Evolutionary conservation across 192 early-diverging fungal species (phyloP).

Genomic region (Coemansia sp.): DNA sequence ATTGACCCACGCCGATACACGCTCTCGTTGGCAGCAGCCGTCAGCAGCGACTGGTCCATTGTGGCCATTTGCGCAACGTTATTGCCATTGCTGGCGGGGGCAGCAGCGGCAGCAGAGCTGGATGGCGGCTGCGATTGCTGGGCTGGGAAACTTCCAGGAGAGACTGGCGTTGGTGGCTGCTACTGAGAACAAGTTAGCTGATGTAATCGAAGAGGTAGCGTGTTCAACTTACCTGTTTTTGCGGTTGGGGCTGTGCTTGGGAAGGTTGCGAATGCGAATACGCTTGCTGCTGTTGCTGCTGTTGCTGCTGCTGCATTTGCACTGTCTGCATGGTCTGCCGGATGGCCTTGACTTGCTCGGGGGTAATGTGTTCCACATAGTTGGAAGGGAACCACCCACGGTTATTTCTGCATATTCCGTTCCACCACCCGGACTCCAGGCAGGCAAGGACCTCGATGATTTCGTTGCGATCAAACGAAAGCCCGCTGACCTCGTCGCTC

Average conservation of each 20-base stretch:
- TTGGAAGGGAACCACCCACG: conserved; percentile 92
- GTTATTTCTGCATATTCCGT: conserved; percentile 73
- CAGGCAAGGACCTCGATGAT: conserved; percentile 86
- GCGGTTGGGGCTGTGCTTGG: conserved; percentile 2
- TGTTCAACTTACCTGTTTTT: conserved; percentile 2
- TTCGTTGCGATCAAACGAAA: conserved; percentile 82
- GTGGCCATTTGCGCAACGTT: conserved; percentile 6
- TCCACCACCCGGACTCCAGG: conserved; percentile 97
- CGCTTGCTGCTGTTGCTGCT: conserved; percentile 10
- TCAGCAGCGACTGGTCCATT: conserved; percentile 41
- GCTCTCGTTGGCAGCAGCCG: conserved; percentile 49
- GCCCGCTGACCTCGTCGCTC: conserved; percentile 70
- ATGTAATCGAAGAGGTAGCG: too few species aligned
- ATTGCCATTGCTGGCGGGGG: background rate
- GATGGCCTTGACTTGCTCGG: conserved; percentile 54
- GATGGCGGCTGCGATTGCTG: conserved; percentile 17
- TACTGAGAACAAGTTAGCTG: background rate
- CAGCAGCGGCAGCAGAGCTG: background rate
- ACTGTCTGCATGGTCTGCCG: conserved; percentile 32
- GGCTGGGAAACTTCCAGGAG: conserved; percentile 12
- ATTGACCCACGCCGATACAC: conserved; percentile 57
- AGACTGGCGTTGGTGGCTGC: conserved; percentile 34
- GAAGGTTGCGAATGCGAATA: background rate
- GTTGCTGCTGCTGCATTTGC: conserved; percentile 20
- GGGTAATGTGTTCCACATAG: conserved; percentile 66